These are phyloP conservation scores for Tylopilus cervinicoccineus DNA, from an alignment of 768 basidiomycete species.

Conservation along the genomic window DNA sequence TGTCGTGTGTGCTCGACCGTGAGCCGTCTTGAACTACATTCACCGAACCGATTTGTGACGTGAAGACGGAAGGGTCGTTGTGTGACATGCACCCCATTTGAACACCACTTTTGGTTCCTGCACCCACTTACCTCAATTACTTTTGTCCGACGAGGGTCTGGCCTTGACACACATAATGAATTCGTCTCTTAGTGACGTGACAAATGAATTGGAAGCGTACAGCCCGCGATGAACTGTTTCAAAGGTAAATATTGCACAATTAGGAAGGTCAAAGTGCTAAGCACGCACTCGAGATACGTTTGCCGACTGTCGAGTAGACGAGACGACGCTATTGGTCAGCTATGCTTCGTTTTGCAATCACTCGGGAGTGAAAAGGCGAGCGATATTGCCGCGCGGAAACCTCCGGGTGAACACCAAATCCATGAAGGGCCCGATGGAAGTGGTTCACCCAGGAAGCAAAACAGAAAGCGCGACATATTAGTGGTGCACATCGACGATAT, in stretches of 20 bases:
- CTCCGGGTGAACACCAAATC: not conserved
- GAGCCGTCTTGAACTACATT: not conserved
- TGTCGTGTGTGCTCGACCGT: not conserved
- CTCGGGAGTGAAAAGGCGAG: not conserved
- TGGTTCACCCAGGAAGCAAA: not conserved
- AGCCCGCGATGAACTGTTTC: not conserved
- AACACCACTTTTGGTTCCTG: not conserved
- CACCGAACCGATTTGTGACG: not conserved
- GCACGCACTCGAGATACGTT: not conserved
- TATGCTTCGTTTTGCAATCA: too few species aligned
- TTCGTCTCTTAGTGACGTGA: not conserved
- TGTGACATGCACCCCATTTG: not conserved
- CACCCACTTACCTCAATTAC: not conserved
- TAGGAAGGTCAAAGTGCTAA: not conserved
- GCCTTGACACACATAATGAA: not conserved
- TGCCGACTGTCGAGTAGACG: not conserved
- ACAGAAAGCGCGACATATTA: not conserved
- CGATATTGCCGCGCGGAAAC: not conserved
- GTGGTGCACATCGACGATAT: not conserved
- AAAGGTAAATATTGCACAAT: not conserved
- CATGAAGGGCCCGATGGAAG: not conserved
- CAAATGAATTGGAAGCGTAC: not conserved
- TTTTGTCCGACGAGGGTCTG: not conserved
- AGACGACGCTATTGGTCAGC: not conserved
- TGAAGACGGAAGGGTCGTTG: not conserved